Conservation (phyloP, 306 rosid species). For the Gleditsia sinensis region DNA sequence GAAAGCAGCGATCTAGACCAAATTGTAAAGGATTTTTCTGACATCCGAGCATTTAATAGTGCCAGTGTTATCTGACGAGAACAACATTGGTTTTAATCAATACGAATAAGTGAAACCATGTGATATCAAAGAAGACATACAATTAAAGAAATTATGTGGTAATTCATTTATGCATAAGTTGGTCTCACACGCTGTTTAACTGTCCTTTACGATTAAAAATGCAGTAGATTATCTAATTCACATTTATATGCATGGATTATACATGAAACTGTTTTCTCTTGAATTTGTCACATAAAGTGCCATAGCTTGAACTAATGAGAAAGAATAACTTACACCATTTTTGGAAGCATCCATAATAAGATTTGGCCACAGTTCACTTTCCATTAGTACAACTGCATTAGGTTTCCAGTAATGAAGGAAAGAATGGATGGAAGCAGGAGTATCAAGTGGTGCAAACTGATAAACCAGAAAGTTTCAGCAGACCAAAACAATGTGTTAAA, state of each 20-base stretch:
- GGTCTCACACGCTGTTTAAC: neutral
- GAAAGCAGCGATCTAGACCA: constrained; percentile 76
- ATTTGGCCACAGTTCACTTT: constrained; percentile 97
- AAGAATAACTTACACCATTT: constrained; percentile 67
- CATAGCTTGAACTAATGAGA: neutral
- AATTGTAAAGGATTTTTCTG: constrained; percentile 63
- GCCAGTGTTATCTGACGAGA: constrained; percentile 69
- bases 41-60: constrained; percentile 84
- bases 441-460: constrained; percentile 88
- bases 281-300: neutral
- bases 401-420: constrained; percentile 90
- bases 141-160: constrained; percentile 3
- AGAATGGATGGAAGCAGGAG: constrained; percentile 60
- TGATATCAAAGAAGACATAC: constrained; percentile 4
- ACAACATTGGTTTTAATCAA: constrained; percentile 1
- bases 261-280: constrained; percentile 1
- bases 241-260: constrained; percentile 3
- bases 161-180: neutral
- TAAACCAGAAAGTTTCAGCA: constrained; percentile 35
- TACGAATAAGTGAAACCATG: constrained; percentile 30
- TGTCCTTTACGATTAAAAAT: neutral
- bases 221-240: neutral
- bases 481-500: constrained; percentile 31
- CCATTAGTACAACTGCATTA: constrained; percentile 69
- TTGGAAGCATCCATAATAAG: constrained; percentile 78